Conservation (phyloP, 2,329 filamentous ascomycete species). For the Trichophyton schoenleinii region DNA sequence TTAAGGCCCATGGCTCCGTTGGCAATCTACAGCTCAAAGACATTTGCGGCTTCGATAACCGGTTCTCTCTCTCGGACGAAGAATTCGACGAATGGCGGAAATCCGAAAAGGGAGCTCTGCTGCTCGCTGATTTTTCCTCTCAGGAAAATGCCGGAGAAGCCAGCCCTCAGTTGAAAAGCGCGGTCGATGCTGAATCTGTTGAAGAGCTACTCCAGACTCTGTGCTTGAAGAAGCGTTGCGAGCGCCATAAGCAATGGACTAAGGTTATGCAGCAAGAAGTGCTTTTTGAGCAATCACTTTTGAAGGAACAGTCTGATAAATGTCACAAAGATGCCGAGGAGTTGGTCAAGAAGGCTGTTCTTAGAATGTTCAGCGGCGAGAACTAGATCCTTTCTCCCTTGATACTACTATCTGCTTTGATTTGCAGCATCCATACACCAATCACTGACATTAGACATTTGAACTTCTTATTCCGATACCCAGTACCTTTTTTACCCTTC, state of each 20-base stretch:
- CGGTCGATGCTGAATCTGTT: constrained; percentile 17
- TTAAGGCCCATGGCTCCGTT: constrained; percentile 20
- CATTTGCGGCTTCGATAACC: constrained; percentile 37
- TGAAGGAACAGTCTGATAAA: constrained; percentile 27
- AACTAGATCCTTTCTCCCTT: background rate
- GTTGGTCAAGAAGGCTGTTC: constrained; percentile 33
- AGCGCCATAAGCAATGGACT: constrained; percentile 37
- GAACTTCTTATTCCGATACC: background rate
- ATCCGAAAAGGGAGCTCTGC: constrained; percentile 26
- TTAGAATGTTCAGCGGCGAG: constrained; percentile 28
- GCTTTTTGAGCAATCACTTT: constrained; percentile 30
- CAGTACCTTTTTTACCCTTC: background rate
- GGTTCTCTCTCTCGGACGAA: constrained; percentile 37
- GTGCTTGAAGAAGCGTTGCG: constrained; percentile 37
- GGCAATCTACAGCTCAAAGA: constrained; percentile 30
- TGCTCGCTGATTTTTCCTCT: constrained; percentile 28
- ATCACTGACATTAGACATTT: background rate
- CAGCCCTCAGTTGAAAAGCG: constrained; percentile 23
- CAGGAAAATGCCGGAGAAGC: constrained; percentile 18
- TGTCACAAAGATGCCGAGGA: constrained; percentile 31
- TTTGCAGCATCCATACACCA: background rate
- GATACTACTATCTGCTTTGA: background rate
- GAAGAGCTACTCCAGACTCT: constrained; percentile 29
- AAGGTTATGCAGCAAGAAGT: constrained; percentile 37
- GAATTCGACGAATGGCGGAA: constrained; percentile 37